These are phyloP conservation scores for Agaricales sp. DNA, from an alignment of 1,284 basidiomycete species.

Conservation along the genomic window DNA sequence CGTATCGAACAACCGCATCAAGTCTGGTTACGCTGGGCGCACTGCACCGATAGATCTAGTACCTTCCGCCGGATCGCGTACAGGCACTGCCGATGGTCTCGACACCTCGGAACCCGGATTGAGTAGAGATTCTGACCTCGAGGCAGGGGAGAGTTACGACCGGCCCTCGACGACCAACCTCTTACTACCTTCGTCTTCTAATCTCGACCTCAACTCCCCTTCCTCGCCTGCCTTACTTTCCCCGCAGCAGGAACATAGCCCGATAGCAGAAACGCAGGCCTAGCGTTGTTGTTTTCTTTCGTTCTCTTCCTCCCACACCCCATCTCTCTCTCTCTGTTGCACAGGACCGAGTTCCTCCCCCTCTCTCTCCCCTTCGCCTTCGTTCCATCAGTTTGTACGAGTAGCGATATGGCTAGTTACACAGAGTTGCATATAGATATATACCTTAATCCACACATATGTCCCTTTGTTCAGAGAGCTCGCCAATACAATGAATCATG, in stretches of 20 bases:
- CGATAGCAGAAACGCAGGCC: constrained; percentile 32
- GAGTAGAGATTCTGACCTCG: constrained; percentile 22
- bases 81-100: constrained; percentile 51
- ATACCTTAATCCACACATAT: too few relatives aligned
- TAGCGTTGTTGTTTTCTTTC: neutral
- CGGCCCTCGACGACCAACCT: constrained; percentile 17
- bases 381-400: too few relatives aligned
- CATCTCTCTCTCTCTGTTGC: too few relatives aligned
- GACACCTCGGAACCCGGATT: constrained; percentile 37
- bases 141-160: constrained; percentile 30
- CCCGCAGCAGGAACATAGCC: constrained; percentile 20
- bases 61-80: constrained; percentile 54
- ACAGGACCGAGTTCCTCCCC: too few relatives aligned
- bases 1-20: constrained; percentile 64
- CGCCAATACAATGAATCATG: too few relatives aligned
- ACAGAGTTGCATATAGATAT: too few relatives aligned
- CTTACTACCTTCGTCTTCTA: constrained; percentile 9
- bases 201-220: neutral
- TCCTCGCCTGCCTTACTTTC: constrained; percentile 8
- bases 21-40: constrained; percentile 48
- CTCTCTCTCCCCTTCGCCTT: too few relatives aligned
- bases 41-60: constrained; percentile 56
- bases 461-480: too few relatives aligned
- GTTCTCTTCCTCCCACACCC: neutral
- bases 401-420: too few relatives aligned